Conservation (phyloP, 2,329 filamentous ascomycete genomes). For the Tolypocladium tundrense region DNA sequence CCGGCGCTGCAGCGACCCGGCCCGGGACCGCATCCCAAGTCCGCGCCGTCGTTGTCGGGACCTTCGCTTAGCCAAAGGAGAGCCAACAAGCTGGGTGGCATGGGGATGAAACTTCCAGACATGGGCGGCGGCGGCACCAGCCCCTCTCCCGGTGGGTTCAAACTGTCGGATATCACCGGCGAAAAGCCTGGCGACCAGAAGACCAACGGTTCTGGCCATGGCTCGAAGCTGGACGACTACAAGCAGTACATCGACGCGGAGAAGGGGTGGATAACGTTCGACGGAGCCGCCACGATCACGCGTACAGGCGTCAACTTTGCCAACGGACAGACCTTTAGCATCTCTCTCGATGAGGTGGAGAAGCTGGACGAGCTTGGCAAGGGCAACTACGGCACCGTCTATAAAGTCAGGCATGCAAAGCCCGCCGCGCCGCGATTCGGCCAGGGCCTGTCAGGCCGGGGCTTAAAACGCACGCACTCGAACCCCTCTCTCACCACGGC, state of each 20-base stretch:
- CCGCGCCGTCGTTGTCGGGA: slow-evolving; percentile 41
- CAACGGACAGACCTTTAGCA: slow-evolving; percentile 80
- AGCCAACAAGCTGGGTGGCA: slow-evolving; percentile 29
- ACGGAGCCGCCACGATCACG: slow-evolving; percentile 83
- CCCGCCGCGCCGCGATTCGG: slow-evolving; percentile 47
- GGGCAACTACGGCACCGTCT: slow-evolving; percentile 96
- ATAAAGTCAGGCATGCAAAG: slow-evolving; percentile 84
- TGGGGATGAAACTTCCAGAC: slow-evolving; percentile 48
- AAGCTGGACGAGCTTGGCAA: slow-evolving; percentile 90
- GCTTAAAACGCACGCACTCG: slow-evolving; percentile 25
- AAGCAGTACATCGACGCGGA: slow-evolving; percentile 83
- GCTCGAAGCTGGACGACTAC: slow-evolving; percentile 48
- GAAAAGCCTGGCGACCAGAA: slow-evolving; percentile 8
- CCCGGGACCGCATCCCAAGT: slow-evolving; percentile 39
- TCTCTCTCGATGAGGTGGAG: slow-evolving; percentile 92
- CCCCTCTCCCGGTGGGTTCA: slow-evolving; percentile 27
- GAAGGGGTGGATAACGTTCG: slow-evolving; percentile 83
- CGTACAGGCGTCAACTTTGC: slow-evolving; percentile 86
- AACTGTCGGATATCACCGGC: slow-evolving; percentile 30
- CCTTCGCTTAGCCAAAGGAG: slow-evolving; percentile 59
- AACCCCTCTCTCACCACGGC: slow-evolving; percentile 21
- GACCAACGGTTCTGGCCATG: slow-evolving; percentile 26
- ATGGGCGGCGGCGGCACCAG: slow-evolving; percentile 23
- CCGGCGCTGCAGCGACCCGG: slow-evolving; percentile 30
- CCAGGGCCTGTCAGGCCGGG: slow-evolving; percentile 40